Base-by-base conservation (phyloP, 1,139 yeast species). In the Pichia sp. region DNA sequence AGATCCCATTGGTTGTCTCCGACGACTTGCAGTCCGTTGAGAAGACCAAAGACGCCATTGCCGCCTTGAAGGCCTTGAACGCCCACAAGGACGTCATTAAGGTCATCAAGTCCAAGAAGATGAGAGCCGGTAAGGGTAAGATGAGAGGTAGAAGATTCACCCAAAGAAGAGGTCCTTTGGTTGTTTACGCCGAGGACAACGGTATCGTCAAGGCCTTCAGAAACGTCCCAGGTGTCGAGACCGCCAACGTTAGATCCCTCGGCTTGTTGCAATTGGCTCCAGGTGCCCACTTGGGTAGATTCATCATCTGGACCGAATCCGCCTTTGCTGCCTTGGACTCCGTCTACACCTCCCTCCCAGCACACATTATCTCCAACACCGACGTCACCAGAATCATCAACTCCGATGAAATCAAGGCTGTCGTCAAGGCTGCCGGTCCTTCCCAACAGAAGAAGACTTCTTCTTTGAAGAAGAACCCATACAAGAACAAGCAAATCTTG, bases 51-150 rank as follows among this genome's bases (percentile, higher is more conserved):
- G 98, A 93, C 62, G 99, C 99, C 66, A 89, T 93, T 73, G 97
- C 98, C 73, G 86, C 87, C 76, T 86, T 93, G 77, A 95, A 93
- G 87, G 93, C 97, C 68, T 80, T 93, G 68, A 98, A 98, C 80
- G 99, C 99, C 70, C 95, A 89, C 86, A 85, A 90, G 76, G 99
- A 93, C 73, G 95, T 93, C 70, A 84, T 88, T 80, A 90, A 90
- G 87, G 99, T 93, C 72, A 81, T 93, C 82, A 89, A 89, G 80
- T 91, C 99, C 76, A 91, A 89, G 91, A 93, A 90, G 81, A 76
- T 90, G 81, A 90, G 99, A 82, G 97, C 99, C 69, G 99, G 99
- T 84, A 89, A 93, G 86, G 99, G 99, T 87, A 93, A 93, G 83
- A 81, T 89, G 81, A 90, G 99, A 86, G 96, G 96, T 80, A 89